phyloP scores from a whole-genome alignment of 441 rosid genomes.

The Kokia cookei region DNA sequence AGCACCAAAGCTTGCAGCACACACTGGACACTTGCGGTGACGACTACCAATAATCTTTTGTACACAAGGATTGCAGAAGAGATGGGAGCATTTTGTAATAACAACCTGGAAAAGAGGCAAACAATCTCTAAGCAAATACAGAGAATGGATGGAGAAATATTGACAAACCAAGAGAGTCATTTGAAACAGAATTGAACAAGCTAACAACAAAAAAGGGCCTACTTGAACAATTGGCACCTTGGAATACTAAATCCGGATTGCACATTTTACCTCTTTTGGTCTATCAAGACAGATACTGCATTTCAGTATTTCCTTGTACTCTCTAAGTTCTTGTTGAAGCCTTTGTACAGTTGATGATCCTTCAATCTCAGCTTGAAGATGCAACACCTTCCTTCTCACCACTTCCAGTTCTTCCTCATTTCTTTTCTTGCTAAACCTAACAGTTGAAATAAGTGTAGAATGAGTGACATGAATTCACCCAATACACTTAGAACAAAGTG shows the following conservation, averaged over 20 bases:
- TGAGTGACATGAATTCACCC: not conserved
- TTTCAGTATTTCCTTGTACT: conserved; percentile 86
- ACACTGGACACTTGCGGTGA: conserved; percentile 84
- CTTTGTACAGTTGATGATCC: conserved; percentile 70
- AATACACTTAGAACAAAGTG: not conserved
- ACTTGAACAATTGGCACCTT: not conserved
- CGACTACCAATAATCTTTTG: conserved; percentile 73
- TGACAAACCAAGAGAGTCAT: not conserved
- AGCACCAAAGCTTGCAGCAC: conserved; percentile 76
- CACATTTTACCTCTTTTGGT: conserved; percentile 76
- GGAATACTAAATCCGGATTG: not conserved
- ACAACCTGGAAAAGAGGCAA: conserved; percentile 57
- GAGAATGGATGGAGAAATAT: not conserved
- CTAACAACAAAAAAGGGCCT: not conserved
- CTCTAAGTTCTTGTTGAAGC: conserved; percentile 74
- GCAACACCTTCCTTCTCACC: conserved; percentile 56
- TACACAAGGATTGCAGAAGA: conserved; percentile 87
- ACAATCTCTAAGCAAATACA: not conserved
- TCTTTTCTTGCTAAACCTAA: conserved; percentile 80
- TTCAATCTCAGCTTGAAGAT: conserved; percentile 56
- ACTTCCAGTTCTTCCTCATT: conserved; percentile 71
- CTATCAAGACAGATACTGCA: conserved; percentile 87
- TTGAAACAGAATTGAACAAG: not conserved
- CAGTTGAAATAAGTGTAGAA: conserved; percentile 6
- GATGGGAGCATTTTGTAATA: conserved; percentile 90